Percentiles rank a stretch among this genome's conserved stretches.
Conservation (phyloP, 2,329 filamentous ascomycete species). For the Phaeosphaeriaceae sp. region DNA sequence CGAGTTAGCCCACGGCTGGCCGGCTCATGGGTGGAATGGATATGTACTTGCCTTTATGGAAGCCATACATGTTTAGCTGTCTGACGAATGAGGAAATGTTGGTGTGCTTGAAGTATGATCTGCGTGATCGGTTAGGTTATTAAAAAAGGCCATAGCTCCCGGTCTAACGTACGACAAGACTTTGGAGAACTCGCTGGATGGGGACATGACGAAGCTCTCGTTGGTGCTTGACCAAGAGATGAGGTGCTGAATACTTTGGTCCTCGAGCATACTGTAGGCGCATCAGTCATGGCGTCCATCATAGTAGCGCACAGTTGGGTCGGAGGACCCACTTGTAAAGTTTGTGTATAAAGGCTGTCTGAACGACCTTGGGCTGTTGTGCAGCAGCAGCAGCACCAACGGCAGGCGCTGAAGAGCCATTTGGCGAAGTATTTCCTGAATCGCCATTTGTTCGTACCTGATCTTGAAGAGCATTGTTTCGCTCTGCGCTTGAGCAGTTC, state of each 20-base stretch:
- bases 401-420: conserved; percentile 52
- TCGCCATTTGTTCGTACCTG: conserved; percentile 34
- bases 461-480: conserved; percentile 36
- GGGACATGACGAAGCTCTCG: conserved; percentile 99
- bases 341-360: conserved; percentile 99
- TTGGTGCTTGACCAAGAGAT: conserved; percentile 95
- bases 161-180: conserved; percentile 80
- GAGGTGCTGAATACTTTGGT: conserved; percentile 87
- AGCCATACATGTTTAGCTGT: conserved; percentile 99
- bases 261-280: conserved; percentile 85
- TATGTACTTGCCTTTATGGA: conserved; percentile 84
- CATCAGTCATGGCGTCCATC: conserved; percentile 37
- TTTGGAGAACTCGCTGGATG: conserved; percentile 96
- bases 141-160: conserved; percentile 33
- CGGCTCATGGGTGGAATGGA: conserved; percentile 1
- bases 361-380: conserved; percentile 95
- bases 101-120: conserved; percentile 99
- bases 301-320: conserved; percentile 6
- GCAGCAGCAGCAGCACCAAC: conserved; percentile 72
- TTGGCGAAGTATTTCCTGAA: conserved; percentile 37
- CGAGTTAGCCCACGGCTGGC: conserved; percentile 16
- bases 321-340: conserved; percentile 81
- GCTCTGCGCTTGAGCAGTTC: conserved; percentile 58
- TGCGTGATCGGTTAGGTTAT: conserved; percentile 50
- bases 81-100: conserved; percentile 99